Conservation (phyloP, 495 filamentous ascomycete species). For the Penicillium riverlandense region DNA sequence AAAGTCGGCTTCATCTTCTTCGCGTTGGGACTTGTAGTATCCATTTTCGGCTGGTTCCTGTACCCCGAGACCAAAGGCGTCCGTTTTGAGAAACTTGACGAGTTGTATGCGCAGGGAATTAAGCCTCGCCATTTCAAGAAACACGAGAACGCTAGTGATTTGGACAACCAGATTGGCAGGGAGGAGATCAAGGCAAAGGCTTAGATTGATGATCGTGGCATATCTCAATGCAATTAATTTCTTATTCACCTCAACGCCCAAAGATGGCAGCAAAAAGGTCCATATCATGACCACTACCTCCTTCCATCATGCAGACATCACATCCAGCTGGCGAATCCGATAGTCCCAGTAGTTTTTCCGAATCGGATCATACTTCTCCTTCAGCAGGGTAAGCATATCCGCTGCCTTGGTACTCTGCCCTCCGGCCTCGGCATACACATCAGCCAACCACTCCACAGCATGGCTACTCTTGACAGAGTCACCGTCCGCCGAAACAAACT, state of each 20-base stretch:
- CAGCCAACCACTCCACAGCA: constrained; percentile 85
- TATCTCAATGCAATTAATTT: no score
- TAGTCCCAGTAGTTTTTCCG: constrained; percentile 90
- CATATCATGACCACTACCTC: neutral
- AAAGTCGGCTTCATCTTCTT: constrained; percentile 16
- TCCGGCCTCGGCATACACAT: constrained; percentile 61
- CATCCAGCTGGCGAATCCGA: constrained; percentile 42
- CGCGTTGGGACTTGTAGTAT: constrained; percentile 7
- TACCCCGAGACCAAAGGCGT: constrained; percentile 16
- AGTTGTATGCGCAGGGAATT: constrained; percentile 3
- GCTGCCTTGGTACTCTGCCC: constrained; percentile 34
- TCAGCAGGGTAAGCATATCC: constrained; percentile 62
- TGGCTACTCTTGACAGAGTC: constrained; percentile 61
- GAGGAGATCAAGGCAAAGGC: no score
- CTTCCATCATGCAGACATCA: constrained; percentile 7
- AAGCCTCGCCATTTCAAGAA: neutral
- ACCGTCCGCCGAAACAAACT: constrained; percentile 48
- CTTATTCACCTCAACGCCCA: no score
- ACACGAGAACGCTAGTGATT: no score
- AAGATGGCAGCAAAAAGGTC: no score
- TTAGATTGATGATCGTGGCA: no score
- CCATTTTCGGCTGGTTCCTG: constrained; percentile 11
- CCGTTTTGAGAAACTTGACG: constrained; percentile 10
- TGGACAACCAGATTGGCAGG: no score
- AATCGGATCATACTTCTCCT: constrained; percentile 84